Conservation (phyloP, 1,139 yeast species). For the Hansenula lynferdii region DNA sequence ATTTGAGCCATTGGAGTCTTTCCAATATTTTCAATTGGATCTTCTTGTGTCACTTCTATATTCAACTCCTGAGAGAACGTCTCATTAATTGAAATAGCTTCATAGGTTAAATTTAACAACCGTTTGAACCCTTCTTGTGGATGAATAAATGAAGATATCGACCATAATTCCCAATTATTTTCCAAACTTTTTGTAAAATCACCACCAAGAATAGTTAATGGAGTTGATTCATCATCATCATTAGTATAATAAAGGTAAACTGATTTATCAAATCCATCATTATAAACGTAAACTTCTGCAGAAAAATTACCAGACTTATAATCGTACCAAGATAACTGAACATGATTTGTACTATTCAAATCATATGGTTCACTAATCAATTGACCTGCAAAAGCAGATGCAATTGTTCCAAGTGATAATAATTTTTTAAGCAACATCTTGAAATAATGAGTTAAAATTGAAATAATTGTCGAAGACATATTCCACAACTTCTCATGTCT, state of each 20-base stretch:
- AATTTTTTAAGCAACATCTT: background rate
- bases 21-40: background rate
- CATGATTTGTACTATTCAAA: background rate
- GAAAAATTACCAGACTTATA: background rate
- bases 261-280: slow-evolving; percentile 1
- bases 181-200: background rate
- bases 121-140: background rate
- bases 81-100: background rate
- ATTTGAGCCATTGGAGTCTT: background rate
- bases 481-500: too few species aligned
- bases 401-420: background rate
- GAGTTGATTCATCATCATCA: background rate
- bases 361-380: background rate
- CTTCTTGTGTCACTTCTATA: background rate
- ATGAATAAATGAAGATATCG: background rate
- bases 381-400: background rate
- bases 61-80: background rate
- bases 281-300: background rate
- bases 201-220: background rate
- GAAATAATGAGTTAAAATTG: background rate
- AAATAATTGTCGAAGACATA: too few species aligned
- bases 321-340: slow-evolving; percentile 1
- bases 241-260: background rate
- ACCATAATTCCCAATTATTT: slow-evolving; percentile 1
- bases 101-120: background rate